Evolutionary conservation across 768 basidiomycete genomes (phyloP).

Genomic region (Tephrocybe sp.): DNA sequence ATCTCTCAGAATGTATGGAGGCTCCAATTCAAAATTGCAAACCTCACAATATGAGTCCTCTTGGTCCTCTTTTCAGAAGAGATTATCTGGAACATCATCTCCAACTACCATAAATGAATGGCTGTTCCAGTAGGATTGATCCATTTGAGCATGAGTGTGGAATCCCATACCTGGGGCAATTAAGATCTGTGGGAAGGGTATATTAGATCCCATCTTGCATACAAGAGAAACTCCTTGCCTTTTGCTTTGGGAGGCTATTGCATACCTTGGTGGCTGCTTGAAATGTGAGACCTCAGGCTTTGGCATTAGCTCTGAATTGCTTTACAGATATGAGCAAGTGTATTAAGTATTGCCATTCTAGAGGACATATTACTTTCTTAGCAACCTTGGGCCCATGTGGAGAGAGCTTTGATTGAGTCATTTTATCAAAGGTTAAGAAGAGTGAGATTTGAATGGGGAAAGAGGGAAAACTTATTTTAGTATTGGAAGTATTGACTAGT

Average conservation of each 20-base stretch:
- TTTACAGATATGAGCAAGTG: no score
- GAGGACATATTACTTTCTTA: not conserved
- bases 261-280: not conserved
- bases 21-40: not conserved
- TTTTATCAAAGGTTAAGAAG: not conserved
- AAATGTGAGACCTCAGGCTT: not conserved
- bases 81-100: not conserved
- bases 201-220: not conserved
- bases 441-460: not conserved
- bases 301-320: slow-evolving; percentile 2
- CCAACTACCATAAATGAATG: not conserved
- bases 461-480: no score
- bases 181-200: not conserved
- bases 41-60: not conserved
- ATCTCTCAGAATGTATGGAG: not conserved
- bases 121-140: slow-evolving; percentile 9
- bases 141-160: slow-evolving; percentile 4
- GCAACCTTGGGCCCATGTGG: not conserved
- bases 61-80: not conserved
- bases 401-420: not conserved
- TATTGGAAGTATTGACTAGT: not conserved
- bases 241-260: not conserved
- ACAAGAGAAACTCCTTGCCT: not conserved
- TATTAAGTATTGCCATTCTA: no score
- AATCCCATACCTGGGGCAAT: slow-evolving; percentile 10